phyloP scores from a whole-genome alignment of 1,284 basidiomycete species.

The Ceratobasidium sp. region DNA sequence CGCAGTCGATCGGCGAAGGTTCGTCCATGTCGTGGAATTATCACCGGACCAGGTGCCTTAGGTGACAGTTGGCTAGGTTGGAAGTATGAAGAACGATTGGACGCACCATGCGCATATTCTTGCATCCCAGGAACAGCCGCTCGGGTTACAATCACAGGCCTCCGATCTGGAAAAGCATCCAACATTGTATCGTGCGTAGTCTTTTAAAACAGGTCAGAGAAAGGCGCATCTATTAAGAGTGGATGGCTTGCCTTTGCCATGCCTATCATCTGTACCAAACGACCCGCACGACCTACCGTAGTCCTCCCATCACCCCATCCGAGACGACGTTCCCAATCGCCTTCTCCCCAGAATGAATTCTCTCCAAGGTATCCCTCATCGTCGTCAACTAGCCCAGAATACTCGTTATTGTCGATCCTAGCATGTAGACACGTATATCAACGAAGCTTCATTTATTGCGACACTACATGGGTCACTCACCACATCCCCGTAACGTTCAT shows the following conservation, averaged over 20 bases:
- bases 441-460: not conserved
- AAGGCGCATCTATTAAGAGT: not conserved
- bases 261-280: conserved; percentile 39
- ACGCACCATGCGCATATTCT: conserved; percentile 34
- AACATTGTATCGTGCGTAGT: conserved; percentile 39
- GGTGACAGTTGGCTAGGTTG: not conserved
- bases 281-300: conserved; percentile 24
- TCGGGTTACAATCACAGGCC: conserved; percentile 32
- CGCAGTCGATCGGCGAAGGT: conserved; percentile 30
- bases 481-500: conserved; percentile 40
- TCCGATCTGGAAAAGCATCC: conserved; percentile 22
- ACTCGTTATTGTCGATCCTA: conserved; percentile 41
- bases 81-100: no score
- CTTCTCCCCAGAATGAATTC: conserved; percentile 34
- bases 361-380: conserved; percentile 19
- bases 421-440: not conserved
- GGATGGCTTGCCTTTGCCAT: conserved; percentile 23
- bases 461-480: not conserved
- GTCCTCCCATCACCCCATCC: conserved; percentile 34
- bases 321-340: conserved; percentile 21
- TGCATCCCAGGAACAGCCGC: conserved; percentile 35
- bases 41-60: conserved; percentile 37
- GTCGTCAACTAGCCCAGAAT: conserved; percentile 34
- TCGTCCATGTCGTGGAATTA: conserved; percentile 36
- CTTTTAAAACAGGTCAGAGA: not conserved